These are phyloP conservation scores for Grosmannia serpens DNA, from an alignment of 2,329 filamentous ascomycete genomes.

Conservation along the genomic window DNA sequence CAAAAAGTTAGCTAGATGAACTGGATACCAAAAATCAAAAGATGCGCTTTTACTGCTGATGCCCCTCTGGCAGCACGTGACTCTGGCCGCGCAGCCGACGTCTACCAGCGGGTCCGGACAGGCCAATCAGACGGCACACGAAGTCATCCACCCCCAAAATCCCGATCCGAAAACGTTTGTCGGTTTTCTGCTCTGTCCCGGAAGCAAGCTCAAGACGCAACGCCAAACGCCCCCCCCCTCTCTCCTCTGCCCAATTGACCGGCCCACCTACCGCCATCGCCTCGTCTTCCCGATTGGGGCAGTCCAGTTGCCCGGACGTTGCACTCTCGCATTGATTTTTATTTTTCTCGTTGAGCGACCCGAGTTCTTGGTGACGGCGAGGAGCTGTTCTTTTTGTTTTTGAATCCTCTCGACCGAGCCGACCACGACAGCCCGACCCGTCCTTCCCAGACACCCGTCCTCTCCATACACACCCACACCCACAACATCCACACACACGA, in stretches of 20 bases:
- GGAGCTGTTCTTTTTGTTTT: background rate
- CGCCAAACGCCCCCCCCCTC: background rate
- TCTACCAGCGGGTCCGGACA: background rate
- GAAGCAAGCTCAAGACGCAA: background rate
- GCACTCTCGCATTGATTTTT: background rate
- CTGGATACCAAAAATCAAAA: too few relatives aligned
- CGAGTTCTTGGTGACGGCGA: background rate
- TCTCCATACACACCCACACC: background rate
- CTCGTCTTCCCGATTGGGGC: background rate
- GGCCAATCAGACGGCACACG: slow-evolving; percentile 11
- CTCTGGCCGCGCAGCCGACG: background rate
- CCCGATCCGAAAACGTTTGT: background rate
- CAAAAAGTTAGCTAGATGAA: too few relatives aligned
- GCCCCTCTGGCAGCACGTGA: too few relatives aligned
- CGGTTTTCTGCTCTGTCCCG: background rate
- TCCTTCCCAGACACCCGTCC: background rate
- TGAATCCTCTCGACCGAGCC: background rate
- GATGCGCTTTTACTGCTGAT: too few relatives aligned
- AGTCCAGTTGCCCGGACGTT: background rate
- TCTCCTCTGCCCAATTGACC: background rate
- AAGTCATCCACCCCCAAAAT: slow-evolving; percentile 14
- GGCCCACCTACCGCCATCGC: background rate
- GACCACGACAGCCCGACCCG: background rate
- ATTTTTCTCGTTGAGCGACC: background rate
- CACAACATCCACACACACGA: slow-evolving; percentile 3